phyloP scores from a whole-genome alignment of 306 rosid species.

The Malus fusca region DNA sequence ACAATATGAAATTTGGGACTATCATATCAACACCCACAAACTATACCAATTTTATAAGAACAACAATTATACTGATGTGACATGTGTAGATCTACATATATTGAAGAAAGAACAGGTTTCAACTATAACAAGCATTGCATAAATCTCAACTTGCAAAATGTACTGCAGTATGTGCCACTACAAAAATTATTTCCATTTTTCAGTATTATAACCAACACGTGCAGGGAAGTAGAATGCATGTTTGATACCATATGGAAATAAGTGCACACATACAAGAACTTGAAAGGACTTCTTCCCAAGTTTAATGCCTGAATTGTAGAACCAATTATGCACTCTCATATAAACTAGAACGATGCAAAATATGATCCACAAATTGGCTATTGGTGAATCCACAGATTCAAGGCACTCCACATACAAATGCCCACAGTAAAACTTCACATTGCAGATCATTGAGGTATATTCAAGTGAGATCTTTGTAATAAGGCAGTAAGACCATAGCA shows the following conservation, averaged over 20 bases:
- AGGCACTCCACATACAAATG: background rate
- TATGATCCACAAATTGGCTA: background rate
- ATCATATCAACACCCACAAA: background rate
- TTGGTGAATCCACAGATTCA: background rate
- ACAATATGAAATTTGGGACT: background rate
- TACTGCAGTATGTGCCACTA: background rate
- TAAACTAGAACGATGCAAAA: background rate
- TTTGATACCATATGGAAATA: background rate
- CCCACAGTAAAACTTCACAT: background rate
- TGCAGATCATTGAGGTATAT: background rate
- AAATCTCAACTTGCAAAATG: background rate
- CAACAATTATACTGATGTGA: background rate
- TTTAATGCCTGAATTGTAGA: background rate
- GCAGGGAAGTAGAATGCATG: background rate
- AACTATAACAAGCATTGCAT: background rate
- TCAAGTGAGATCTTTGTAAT: background rate
- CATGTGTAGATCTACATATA: background rate
- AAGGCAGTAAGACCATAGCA: background rate
- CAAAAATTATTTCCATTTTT: background rate
- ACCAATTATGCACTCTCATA: background rate
- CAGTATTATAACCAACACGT: background rate
- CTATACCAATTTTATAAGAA: background rate
- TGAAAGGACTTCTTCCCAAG: background rate
- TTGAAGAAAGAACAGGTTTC: background rate
- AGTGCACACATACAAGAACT: background rate